Conservation (phyloP, 2,329 filamentous ascomycete species). For the Paecilomyces sp. region DNA sequence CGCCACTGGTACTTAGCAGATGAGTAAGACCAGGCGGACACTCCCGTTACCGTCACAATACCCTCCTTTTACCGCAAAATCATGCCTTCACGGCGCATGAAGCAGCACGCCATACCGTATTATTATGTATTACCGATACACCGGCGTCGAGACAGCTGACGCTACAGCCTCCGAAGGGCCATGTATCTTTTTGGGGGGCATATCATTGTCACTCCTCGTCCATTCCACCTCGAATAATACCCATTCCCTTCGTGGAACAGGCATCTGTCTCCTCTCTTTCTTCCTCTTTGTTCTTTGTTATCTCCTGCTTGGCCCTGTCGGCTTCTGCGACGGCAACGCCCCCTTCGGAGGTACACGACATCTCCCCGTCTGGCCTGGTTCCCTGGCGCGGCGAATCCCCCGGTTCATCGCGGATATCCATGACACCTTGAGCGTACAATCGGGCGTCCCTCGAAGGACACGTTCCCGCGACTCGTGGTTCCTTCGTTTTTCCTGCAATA, state of each 20-base stretch:
- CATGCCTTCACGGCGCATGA: background rate
- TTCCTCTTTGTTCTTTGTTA: background rate
- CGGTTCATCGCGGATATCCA: background rate
- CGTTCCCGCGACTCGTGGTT: background rate
- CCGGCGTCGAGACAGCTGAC: background rate
- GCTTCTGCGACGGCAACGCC: background rate
- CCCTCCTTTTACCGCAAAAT: background rate
- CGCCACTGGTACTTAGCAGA: background rate
- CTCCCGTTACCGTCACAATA: background rate
- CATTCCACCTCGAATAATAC: background rate
- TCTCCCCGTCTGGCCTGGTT: background rate
- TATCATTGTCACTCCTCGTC: background rate
- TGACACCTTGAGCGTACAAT: background rate
- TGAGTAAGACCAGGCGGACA: background rate
- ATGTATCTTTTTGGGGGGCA: background rate
- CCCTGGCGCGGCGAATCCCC: background rate
- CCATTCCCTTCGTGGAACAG: background rate
- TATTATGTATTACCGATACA: background rate
- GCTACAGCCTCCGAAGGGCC: background rate
- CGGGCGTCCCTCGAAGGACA: background rate
- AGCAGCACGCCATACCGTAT: background rate
- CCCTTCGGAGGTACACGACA: background rate
- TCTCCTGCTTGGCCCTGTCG: background rate
- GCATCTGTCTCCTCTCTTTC: background rate
- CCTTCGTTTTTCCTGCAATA: background rate